phyloP scores from a whole-genome alignment of 495 filamentous ascomycete species.

The Jackrogersella minutella region DNA sequence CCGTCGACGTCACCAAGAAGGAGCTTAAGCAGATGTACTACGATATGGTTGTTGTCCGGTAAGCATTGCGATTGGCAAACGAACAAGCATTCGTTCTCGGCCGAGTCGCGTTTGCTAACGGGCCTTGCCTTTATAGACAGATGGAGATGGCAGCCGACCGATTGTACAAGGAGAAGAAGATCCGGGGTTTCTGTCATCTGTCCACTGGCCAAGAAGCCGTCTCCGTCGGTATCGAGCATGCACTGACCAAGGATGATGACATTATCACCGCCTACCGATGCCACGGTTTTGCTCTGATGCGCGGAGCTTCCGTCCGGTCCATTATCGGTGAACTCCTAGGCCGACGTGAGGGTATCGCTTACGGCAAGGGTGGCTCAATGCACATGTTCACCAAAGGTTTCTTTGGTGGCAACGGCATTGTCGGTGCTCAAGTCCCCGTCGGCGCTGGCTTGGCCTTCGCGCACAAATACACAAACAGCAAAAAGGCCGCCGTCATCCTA shows the following conservation, averaged over 20 bases:
- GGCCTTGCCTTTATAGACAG: conserved; percentile 65
- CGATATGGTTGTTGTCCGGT: conserved; percentile 95
- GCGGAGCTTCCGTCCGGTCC: conserved; percentile 86
- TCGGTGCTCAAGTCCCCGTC: conserved; percentile 97
- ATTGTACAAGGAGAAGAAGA: conserved; percentile 99
- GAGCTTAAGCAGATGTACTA: conserved; percentile 98
- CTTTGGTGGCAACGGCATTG: conserved; percentile 98
- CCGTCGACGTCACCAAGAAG: conserved; percentile 90
- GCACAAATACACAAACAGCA: conserved; percentile 87
- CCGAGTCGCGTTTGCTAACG: conserved; percentile 20
- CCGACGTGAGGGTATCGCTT: conserved; percentile 93
- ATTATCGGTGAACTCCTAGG: conserved; percentile 98
- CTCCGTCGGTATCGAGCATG: conserved; percentile 95
- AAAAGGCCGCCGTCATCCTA: conserved; percentile 84
- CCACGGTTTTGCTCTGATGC: conserved; percentile 98
- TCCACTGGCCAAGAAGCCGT: conserved; percentile 98
- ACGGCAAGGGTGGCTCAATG: conserved; percentile 99
- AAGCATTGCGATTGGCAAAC: conserved; percentile 46
- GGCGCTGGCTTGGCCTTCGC: conserved; percentile 97
- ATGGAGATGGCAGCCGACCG: conserved; percentile 99
- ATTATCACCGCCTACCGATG: conserved; percentile 98
- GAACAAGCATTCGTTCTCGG: background rate
- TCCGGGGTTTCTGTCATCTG: conserved; percentile 98
- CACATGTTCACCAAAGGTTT: conserved; percentile 99
- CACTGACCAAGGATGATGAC: conserved; percentile 87